Conservation (phyloP, 345 rosid genomes). For the Brassica carinata region DNA sequence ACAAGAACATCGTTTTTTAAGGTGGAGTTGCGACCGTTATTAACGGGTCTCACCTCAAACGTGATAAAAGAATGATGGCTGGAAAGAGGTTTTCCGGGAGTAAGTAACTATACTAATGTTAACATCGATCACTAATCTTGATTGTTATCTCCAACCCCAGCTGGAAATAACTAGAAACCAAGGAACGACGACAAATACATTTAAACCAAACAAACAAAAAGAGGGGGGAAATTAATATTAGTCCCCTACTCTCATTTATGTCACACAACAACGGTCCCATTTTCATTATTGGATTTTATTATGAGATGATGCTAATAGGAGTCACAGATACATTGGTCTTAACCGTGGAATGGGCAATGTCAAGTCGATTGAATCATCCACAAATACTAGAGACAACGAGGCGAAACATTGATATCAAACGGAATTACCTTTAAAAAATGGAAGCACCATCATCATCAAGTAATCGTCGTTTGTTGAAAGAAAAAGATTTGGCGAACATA, state of each 20-base stretch:
- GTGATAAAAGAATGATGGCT: constrained; percentile 49
- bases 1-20: background rate
- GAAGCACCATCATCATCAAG: no score
- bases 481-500: no score
- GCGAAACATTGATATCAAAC: constrained; percentile 29
- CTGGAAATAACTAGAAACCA: constrained; percentile 2
- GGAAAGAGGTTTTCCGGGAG: constrained; percentile 46
- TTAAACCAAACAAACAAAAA: background rate
- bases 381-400: constrained; percentile 26
- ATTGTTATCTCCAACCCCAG: background rate
- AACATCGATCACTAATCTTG: background rate
- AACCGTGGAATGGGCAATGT: constrained; percentile 41
- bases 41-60: constrained; percentile 47
- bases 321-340: constrained; percentile 35
- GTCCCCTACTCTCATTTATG: background rate
- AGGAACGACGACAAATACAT: background rate
- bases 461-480: no score
- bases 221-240: background rate
- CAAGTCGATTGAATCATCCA: constrained; percentile 33
- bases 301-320: constrained; percentile 47
- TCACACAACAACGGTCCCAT: constrained; percentile 6
- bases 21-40: constrained; percentile 42
- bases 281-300: background rate
- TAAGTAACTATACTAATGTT: constrained; percentile 17
- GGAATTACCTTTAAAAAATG: no score